Percentiles rank a stretch among this genome's conserved stretches.
These are phyloP conservation scores for Pseudogymnoascus sp. DNA, from an alignment of 2,329 filamentous ascomycete genomes.

Conservation along the genomic window DNA sequence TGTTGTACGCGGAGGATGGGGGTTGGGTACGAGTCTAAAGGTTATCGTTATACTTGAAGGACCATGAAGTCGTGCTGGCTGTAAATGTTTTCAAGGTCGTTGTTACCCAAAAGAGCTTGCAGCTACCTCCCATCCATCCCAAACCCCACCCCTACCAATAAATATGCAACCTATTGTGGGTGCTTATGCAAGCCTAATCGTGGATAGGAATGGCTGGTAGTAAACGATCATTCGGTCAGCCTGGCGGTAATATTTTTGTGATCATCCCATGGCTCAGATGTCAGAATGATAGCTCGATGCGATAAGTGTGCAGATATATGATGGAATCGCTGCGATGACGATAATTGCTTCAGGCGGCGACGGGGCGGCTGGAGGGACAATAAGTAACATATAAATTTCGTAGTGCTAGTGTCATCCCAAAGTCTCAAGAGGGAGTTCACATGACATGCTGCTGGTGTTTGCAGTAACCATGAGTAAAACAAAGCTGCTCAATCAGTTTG, in stretches of 20 bases:
- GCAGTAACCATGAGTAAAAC: not conserved
- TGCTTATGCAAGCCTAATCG: constrained; percentile 5
- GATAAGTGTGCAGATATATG: not conserved
- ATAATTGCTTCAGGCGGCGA: not conserved
- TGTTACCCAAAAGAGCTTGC: not conserved
- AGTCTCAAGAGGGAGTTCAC: not conserved
- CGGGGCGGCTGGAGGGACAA: not conserved
- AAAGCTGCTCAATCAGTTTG: not conserved
- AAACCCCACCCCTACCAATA: not conserved
- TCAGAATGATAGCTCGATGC: not conserved
- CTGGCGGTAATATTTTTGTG: not conserved
- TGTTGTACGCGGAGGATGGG: not conserved
- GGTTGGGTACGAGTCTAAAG: not conserved
- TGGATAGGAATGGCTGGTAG: not conserved
- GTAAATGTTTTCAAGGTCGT: not conserved
- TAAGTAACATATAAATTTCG: not conserved
- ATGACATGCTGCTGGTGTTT: not conserved
- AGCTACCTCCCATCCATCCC: not conserved
- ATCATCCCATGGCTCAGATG: not conserved
- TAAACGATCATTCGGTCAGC: not conserved
- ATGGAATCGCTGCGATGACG: not conserved
- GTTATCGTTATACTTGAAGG: not conserved
- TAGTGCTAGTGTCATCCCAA: not conserved
- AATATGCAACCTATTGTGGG: not conserved
- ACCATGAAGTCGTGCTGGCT: not conserved